These are phyloP conservation scores for Penicillium fuscoglaucum DNA, from an alignment of 2,329 filamentous ascomycete genomes.

Conservation along the genomic window DNA sequence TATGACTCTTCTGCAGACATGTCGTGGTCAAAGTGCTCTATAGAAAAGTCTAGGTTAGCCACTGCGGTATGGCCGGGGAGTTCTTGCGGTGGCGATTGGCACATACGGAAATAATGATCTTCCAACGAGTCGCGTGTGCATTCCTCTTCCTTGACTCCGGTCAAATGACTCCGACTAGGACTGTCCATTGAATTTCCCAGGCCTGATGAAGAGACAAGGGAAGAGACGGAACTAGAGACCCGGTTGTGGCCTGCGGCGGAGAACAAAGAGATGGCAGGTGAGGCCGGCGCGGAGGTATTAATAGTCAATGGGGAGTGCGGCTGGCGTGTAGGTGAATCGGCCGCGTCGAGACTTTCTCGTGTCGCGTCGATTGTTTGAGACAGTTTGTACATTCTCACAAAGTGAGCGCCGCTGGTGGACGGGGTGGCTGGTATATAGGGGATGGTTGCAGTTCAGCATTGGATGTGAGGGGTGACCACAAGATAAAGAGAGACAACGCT, in stretches of 20 bases:
- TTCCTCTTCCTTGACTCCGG: conserved; percentile 83
- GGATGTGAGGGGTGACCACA: conserved; percentile 9
- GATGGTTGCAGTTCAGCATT: conserved; percentile 20
- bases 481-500: conserved; percentile 8
- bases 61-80: background rate
- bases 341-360: conserved; percentile 31
- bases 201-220: conserved; percentile 63
- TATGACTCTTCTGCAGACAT: conserved; percentile 34
- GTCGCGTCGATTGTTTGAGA: conserved; percentile 38
- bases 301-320: conserved; percentile 35
- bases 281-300: conserved; percentile 41
- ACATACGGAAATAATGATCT: conserved; percentile 73
- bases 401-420: conserved; percentile 9
- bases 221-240: conserved; percentile 70
- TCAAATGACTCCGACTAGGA: conserved; percentile 64
- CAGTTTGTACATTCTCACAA: conserved; percentile 36
- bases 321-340: conserved; percentile 22
- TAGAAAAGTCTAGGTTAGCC: conserved; percentile 1
- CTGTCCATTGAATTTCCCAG: conserved; percentile 52
- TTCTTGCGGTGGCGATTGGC: background rate
- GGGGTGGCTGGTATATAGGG: conserved; percentile 14
- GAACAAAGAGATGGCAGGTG: conserved; percentile 44
- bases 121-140: conserved; percentile 63
- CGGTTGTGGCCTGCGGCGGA: conserved; percentile 41
- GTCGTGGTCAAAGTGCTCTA: conserved; percentile 41